phyloP scores from a whole-genome alignment of 2,329 filamentous ascomycete genomes.

The Rhynchosporium graminicola region DNA sequence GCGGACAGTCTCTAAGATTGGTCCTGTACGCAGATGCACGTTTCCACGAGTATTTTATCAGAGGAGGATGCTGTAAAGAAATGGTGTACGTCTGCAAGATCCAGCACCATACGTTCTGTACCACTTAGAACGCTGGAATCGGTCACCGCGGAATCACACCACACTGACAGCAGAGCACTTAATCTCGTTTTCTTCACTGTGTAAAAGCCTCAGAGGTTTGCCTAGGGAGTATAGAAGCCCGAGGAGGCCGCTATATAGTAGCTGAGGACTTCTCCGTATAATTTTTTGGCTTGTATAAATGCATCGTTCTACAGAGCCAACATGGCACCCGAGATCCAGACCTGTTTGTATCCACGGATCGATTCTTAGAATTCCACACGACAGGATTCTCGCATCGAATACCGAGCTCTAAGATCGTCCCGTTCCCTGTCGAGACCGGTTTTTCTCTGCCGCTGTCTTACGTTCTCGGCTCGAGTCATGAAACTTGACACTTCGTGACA shows the following conservation, averaged over 20 bases:
- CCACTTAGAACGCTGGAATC: neutral
- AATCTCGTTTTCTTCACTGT: neutral
- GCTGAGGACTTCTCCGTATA: no score
- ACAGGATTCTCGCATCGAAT: constrained; percentile 18
- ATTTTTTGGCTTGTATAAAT: neutral
- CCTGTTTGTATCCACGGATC: neutral
- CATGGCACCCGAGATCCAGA: neutral
- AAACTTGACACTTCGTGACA: constrained; percentile 28
- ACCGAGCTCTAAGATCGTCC: constrained; percentile 11
- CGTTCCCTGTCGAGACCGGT: constrained; percentile 17
- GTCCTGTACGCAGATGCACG: constrained; percentile 11
- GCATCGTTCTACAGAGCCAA: neutral
- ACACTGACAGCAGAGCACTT: neutral
- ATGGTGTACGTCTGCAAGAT: neutral
- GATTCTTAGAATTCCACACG: constrained; percentile 5
- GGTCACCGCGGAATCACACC: neutral
- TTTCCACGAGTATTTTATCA: constrained; percentile 20
- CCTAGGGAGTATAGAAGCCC: no score
- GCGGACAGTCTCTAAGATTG: neutral
- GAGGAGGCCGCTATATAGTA: no score
- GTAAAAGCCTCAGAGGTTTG: no score
- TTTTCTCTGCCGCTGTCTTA: constrained; percentile 22
- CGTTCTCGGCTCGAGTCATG: constrained; percentile 25
- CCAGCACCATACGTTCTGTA: neutral
- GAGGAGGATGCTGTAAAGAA: neutral